Percentiles rank a stretch among this genome's conserved stretches.
phyloP scores from a whole-genome alignment of 352 stramenopile genomes.

The Globisporangium mamillatum region DNA sequence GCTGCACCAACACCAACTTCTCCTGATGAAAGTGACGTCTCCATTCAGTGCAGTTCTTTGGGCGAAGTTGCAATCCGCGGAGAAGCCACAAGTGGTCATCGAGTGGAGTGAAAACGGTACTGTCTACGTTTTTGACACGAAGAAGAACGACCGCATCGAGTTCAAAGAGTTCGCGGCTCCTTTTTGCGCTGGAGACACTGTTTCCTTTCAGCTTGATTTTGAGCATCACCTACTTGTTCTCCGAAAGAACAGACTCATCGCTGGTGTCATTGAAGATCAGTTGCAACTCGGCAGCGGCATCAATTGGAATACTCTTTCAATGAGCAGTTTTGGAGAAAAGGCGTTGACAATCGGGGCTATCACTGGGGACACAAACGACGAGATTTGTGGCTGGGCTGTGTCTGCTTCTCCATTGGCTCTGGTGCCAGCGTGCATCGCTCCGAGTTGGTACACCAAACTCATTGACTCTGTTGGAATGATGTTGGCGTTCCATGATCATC shows the following conservation, averaged over 20 bases:
- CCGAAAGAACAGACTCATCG: slow-evolving; percentile 40
- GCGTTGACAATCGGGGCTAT: not conserved
- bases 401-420: slow-evolving; percentile 35
- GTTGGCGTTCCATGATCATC: slow-evolving; percentile 49
- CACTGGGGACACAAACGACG: slow-evolving; percentile 2
- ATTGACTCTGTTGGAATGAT: slow-evolving; percentile 53
- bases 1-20: slow-evolving; percentile 15
- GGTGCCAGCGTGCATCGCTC: slow-evolving; percentile 27
- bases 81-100: slow-evolving; percentile 9
- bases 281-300: not conserved
- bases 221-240: slow-evolving; percentile 25
- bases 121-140: slow-evolving; percentile 15
- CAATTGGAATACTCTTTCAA: not conserved
- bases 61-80: not conserved
- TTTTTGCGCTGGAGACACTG: slow-evolving; percentile 36
- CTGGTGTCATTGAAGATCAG: slow-evolving; percentile 17
- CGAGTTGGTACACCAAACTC: slow-evolving; percentile 63
- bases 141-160: slow-evolving; percentile 14
- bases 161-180: slow-evolving; percentile 15
- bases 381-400: slow-evolving; percentile 9
- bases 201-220: slow-evolving; percentile 46
- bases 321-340: slow-evolving; percentile 4
- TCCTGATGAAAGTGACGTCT: slow-evolving; percentile 25
- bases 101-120: slow-evolving; percentile 27
- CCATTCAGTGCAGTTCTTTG: slow-evolving; percentile 21